phyloP scores from a whole-genome alignment of 768 basidiomycete species.

The Suillus brevipes region DNA sequence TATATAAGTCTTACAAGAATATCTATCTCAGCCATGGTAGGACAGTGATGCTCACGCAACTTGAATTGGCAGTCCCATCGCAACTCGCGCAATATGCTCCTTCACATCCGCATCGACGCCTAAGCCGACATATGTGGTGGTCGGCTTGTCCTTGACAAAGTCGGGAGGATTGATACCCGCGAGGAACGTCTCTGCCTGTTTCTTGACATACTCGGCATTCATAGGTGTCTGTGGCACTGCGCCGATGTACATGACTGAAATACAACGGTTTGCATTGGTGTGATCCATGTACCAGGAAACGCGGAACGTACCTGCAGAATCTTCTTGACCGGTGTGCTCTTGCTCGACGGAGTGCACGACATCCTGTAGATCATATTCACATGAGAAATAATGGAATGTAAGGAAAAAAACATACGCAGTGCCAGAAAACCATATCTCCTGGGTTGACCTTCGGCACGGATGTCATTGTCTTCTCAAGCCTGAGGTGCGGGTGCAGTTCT shows the following conservation, averaged over 20 bases:
- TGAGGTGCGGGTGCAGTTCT: slow-evolving; percentile 65
- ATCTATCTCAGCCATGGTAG: neutral
- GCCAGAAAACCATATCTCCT: slow-evolving; percentile 82
- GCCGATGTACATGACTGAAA: slow-evolving; percentile 75
- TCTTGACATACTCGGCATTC: slow-evolving; percentile 60
- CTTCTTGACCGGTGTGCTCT: slow-evolving; percentile 54
- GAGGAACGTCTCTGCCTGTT: slow-evolving; percentile 65
- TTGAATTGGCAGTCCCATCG: slow-evolving; percentile 44
- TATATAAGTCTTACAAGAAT: neutral
- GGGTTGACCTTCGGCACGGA: slow-evolving; percentile 70
- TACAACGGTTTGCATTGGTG: neutral
- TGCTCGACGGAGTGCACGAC: slow-evolving; percentile 48
- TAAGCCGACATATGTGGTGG: slow-evolving; percentile 38
- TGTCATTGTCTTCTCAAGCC: slow-evolving; percentile 64
- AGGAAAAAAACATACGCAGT: slow-evolving; percentile 44
- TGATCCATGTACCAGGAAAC: neutral
- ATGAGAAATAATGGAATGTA: neutral
- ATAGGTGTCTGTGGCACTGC: slow-evolving; percentile 65
- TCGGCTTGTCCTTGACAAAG: slow-evolving; percentile 54
- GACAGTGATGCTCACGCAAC: slow-evolving; percentile 9
- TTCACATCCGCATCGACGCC: slow-evolving; percentile 42
- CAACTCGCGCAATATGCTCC: slow-evolving; percentile 34
- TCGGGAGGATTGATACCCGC: slow-evolving; percentile 70
- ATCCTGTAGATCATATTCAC: slow-evolving; percentile 32
- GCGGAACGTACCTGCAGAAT: slow-evolving; percentile 51